These are phyloP conservation scores for Calocera cornea DNA, from an alignment of 768 basidiomycete species.

Conservation along the genomic window DNA sequence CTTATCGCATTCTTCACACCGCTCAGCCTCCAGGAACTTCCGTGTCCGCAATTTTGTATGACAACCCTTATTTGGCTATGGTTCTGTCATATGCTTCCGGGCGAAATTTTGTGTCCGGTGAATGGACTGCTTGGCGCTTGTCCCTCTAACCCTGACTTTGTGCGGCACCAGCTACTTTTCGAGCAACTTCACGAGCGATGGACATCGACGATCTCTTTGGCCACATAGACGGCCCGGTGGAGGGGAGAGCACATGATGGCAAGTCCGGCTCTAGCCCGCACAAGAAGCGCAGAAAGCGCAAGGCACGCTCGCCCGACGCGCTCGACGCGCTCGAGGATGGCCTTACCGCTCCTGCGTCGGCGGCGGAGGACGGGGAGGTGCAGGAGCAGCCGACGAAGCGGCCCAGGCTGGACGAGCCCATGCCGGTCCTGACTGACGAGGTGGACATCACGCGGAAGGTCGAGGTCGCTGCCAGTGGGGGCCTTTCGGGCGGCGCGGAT, in stretches of 20 bases:
- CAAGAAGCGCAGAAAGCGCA: conserved; percentile 12
- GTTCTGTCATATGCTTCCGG: neutral
- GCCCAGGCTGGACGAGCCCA: conserved; percentile 41
- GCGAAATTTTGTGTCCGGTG: neutral
- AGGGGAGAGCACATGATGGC: neutral
- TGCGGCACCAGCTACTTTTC: neutral
- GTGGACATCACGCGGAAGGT: conserved; percentile 90
- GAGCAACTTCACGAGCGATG: neutral
- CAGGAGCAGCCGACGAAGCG: conserved; percentile 34
- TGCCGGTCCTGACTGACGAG: conserved; percentile 77
- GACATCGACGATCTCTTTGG: conserved; percentile 1
- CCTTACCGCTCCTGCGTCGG: neutral
- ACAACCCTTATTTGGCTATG: neutral
- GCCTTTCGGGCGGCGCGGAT: conserved; percentile 53
- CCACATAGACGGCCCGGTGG: neutral
- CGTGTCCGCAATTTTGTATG: neutral
- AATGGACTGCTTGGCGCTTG: neutral
- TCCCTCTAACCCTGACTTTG: neutral
- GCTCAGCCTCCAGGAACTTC: neutral
- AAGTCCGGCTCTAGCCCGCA: neutral
- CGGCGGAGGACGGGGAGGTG: conserved; percentile 1
- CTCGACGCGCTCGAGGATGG: neutral
- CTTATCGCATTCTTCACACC: no score
- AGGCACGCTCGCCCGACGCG: neutral
- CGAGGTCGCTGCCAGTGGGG: conserved; percentile 79